These are phyloP conservation scores for Aspergillus terreus DNA, from an alignment of 2,329 filamentous ascomycete genomes.

Conservation along the genomic window DNA sequence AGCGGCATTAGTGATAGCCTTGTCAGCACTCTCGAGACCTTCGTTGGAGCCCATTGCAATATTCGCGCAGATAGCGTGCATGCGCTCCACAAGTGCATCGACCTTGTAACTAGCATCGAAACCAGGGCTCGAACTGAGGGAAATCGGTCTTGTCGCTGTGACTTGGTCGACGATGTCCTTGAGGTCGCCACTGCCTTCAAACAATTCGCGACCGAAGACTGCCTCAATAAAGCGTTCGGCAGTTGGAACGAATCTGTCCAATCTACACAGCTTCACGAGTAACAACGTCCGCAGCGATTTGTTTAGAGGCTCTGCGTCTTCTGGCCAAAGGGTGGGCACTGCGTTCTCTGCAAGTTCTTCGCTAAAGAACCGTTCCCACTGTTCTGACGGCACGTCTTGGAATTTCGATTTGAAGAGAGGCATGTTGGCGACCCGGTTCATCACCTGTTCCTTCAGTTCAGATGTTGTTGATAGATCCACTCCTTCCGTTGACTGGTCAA, in stretches of 20 bases:
- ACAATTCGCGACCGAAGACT: constrained; percentile 78
- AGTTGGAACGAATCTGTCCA: constrained; percentile 90
- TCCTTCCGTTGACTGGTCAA: constrained; percentile 73
- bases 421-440: constrained; percentile 66
- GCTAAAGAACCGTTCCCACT: constrained; percentile 78
- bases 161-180: constrained; percentile 81
- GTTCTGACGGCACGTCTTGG: constrained; percentile 55
- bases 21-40: constrained; percentile 86
- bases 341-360: constrained; percentile 84
- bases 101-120: constrained; percentile 99
- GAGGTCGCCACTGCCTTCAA: constrained; percentile 82
- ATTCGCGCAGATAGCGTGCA: constrained; percentile 80
- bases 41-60: constrained; percentile 99
- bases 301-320: constrained; percentile 62
- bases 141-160: constrained; percentile 77
- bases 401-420: constrained; percentile 70
- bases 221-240: constrained; percentile 85
- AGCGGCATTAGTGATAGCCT: constrained; percentile 88
- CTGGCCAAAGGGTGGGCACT: constrained; percentile 73
- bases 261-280: constrained; percentile 88
- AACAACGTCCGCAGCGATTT: constrained; percentile 78
- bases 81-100: constrained; percentile 84
- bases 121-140: constrained; percentile 88
- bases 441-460: constrained; percentile 63
- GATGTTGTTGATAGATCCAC: constrained; percentile 71